Conservation (phyloP, 176 grass and related monocot species). For the Alopecurus myosuroides region DNA sequence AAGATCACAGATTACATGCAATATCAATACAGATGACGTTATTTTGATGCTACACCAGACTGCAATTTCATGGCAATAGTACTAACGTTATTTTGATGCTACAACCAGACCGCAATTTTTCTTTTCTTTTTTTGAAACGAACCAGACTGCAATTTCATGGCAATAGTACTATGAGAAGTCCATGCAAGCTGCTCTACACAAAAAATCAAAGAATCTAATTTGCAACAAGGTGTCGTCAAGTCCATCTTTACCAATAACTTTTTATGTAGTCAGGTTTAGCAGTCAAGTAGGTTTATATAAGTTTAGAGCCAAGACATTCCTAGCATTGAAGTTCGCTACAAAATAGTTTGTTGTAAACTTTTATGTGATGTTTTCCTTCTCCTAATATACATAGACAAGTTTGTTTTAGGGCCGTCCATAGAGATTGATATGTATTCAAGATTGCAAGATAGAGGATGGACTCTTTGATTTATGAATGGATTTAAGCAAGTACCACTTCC, state of each 20-base stretch:
- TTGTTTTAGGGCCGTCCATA: background rate
- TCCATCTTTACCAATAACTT: background rate
- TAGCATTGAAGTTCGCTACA: background rate
- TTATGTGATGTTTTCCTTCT: background rate
- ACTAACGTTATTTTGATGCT: background rate
- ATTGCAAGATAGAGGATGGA: conserved; percentile 16
- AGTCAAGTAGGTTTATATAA: background rate
- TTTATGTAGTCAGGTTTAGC: background rate
- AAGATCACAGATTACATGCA: background rate
- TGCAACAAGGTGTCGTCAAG: background rate
- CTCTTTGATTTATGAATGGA: background rate
- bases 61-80: background rate
- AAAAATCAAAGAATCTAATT: conserved; percentile 21
- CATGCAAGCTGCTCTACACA: background rate
- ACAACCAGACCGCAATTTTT: background rate
- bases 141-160: background rate
- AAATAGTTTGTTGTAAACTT: background rate
- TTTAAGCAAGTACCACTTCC: conserved; percentile 44
- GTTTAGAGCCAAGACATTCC: background rate
- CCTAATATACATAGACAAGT: background rate
- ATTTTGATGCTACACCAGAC: background rate
- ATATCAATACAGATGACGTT: background rate
- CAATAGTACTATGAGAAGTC: background rate
- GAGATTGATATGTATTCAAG: background rate
- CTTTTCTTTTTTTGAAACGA: too few relatives aligned